Base-by-base conservation (phyloP, 2,329 filamentous ascomycete genomes). In the Aspergillus ruber region DNA sequence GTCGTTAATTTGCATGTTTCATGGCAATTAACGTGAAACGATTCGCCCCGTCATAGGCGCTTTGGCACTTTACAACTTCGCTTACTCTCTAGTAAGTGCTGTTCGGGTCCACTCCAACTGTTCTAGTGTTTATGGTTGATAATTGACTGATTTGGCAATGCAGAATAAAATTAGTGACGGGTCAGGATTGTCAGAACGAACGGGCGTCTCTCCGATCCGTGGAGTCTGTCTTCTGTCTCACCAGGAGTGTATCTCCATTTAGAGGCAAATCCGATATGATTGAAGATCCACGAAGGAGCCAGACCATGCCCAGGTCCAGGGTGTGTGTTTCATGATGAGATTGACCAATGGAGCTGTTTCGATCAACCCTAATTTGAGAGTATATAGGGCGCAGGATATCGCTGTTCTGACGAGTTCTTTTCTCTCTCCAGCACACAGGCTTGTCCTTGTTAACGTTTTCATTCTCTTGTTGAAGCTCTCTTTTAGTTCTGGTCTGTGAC, bases 1-100 rank as follows among this genome's bases (percentile, higher is more conserved):
- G 32, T 23, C 20, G 13, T 42, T 27, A 42, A 27, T 42, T 12
- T 42, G 13, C 40, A n/a, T 18, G 47, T 55, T 55, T 52, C 50
- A 52, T 43, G 35, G 41, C 47, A 53, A 56, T 57, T 40, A 53
- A 56, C 15, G 32, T 55, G 55, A 58, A 58, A 58, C 56, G 42
- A 33, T 5, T 15, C 21, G 15, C 9, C 18, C 38, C 38, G 7
- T 38, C 23, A 3, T 43, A 42, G 48, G 49, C 47, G 54, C 54
- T 52, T 56, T 47, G 48, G 39, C 33, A 36, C 9, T 36, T 36
- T n/a, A 36, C 33, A 17, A 36, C 33, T 36, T 36, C 33, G 25
- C 4, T 29, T 12, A 29, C 25, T 12, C 25, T 29, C 25, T 10
- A 29, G 3, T 29, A 29, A 4, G 10, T 35, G 5, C n/a, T 17